Percentiles rank a stretch among this genome's conserved stretches.
phyloP scores from a whole-genome alignment of 2,329 filamentous ascomycete genomes.

The Ophiostoma sp. region DNA sequence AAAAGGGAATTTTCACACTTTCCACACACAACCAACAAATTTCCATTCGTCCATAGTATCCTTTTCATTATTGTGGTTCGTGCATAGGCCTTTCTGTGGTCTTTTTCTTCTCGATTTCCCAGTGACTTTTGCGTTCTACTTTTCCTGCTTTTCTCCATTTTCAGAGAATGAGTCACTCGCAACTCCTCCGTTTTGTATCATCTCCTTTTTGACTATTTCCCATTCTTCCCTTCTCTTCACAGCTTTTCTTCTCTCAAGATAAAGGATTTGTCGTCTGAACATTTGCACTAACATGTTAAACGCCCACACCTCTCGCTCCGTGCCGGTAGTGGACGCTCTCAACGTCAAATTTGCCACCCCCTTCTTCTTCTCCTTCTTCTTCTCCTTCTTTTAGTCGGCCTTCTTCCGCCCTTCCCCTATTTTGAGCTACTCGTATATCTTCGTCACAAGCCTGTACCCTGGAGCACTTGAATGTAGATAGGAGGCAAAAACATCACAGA shows the following conservation, averaged over 20 bases:
- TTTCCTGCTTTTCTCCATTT: neutral
- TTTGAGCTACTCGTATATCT: neutral
- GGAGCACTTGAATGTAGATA: neutral
- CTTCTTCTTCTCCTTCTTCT: neutral
- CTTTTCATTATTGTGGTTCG: neutral
- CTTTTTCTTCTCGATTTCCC: neutral
- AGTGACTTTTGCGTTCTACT: neutral
- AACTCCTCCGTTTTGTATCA: constrained; percentile 10
- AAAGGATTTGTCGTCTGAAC: neutral
- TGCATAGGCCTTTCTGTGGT: neutral
- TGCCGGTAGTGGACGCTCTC: neutral
- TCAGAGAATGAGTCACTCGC: constrained; percentile 17
- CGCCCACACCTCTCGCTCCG: neutral
- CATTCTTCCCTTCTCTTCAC: neutral
- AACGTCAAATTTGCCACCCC: constrained; percentile 7
- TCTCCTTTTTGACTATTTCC: neutral
- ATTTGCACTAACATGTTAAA: neutral
- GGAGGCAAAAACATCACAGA: neutral
- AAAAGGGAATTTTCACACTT: neutral
- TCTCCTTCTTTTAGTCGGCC: too few species aligned
- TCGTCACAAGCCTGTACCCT: neutral
- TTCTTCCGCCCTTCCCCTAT: neutral
- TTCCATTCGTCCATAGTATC: neutral
- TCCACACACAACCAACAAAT: neutral
- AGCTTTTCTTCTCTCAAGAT: neutral